A percentile compares a stretch with the other conserved stretches of the same genome.
Conservation (phyloP, 495 filamentous ascomycete species). For the Bryoglossum gracile region DNA sequence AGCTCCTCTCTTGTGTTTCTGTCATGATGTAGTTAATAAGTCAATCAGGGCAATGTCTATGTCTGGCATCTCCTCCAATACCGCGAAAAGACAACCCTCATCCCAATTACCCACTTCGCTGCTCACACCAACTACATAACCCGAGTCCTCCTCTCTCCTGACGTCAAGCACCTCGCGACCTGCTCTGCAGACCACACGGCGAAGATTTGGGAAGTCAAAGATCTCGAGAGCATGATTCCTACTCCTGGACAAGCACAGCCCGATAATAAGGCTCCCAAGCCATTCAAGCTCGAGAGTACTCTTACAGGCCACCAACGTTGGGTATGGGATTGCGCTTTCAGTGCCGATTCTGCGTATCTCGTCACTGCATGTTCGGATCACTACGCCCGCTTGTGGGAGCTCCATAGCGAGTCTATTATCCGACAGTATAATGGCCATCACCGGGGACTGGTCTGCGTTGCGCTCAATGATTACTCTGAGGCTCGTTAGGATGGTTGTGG, state of each 20-base stretch:
- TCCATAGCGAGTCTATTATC: constrained; percentile 77
- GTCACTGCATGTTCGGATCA: constrained; percentile 98
- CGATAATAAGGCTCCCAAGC: constrained; percentile 25
- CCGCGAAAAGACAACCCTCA: constrained; percentile 75
- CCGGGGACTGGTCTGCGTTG: constrained; percentile 90
- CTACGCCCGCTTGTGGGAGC: constrained; percentile 94
- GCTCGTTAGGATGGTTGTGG: constrained; percentile 34
- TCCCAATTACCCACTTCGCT: constrained; percentile 86
- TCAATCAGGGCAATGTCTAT: constrained; percentile 79
- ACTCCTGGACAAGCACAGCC: constrained; percentile 9
- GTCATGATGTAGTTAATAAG: constrained; percentile 2
- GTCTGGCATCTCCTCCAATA: constrained; percentile 88
- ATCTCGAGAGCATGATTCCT: constrained; percentile 31
- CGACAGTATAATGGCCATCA: constrained; percentile 98
- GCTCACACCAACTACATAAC: constrained; percentile 94
- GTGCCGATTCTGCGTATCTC: constrained; percentile 89
- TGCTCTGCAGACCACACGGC: constrained; percentile 97
- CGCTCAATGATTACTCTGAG: constrained; percentile 94
- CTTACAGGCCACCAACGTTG: constrained; percentile 92
- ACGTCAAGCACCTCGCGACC: constrained; percentile 94
- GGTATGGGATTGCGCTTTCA: constrained; percentile 99
- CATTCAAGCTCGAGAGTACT: constrained; percentile 77
- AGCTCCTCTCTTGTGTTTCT: constrained; percentile 12
- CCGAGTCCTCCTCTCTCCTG: constrained; percentile 88
- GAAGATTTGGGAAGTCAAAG: constrained; percentile 90